Conservation (phyloP, 768 basidiomycete species). For the Tricholoma bakamatsutake region DNA sequence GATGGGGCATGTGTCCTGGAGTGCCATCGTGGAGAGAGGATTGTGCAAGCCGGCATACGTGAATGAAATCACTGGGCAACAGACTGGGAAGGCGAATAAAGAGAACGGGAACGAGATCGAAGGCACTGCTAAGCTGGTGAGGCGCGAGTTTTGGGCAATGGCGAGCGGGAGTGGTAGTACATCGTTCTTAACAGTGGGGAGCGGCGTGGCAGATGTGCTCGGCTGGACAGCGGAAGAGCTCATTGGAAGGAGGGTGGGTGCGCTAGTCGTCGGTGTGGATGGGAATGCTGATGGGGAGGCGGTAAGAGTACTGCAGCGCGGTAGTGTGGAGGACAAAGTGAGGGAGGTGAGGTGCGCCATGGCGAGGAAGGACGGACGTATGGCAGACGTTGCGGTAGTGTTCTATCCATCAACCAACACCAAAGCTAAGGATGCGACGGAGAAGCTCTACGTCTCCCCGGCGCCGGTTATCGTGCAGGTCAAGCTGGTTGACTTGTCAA, state of each 20-base stretch:
- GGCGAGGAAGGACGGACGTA: conserved; percentile 30
- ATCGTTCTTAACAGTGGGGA: not conserved
- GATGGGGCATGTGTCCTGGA: conserved; percentile 63
- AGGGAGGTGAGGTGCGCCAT: conserved; percentile 29
- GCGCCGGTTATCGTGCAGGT: conserved; percentile 35
- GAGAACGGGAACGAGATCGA: conserved; percentile 2
- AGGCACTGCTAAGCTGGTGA: conserved; percentile 9
- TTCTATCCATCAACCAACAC: conserved; percentile 26
- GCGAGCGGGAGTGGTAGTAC: conserved; percentile 17
- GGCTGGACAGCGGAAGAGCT: conserved; percentile 55
- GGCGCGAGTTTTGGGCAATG: conserved; percentile 50
- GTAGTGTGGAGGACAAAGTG: conserved; percentile 6
- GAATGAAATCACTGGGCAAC: not conserved
- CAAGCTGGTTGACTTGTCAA: conserved; percentile 18
- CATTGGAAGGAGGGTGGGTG: conserved; percentile 40
- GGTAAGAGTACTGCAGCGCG: not conserved
- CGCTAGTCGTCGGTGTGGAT: conserved; percentile 26
- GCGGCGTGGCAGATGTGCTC: conserved; percentile 38
- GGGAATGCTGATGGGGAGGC: conserved; percentile 15
- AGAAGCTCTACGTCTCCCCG: conserved; percentile 23
- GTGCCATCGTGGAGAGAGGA: conserved; percentile 27
- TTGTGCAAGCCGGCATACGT: not conserved
- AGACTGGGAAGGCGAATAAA: conserved; percentile 1
- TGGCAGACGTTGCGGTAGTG: conserved; percentile 17
- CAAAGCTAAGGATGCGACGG: not conserved